These are phyloP conservation scores for Alternaria metachromatica DNA, from an alignment of 2,329 filamentous ascomycete genomes.

Conservation along the genomic window DNA sequence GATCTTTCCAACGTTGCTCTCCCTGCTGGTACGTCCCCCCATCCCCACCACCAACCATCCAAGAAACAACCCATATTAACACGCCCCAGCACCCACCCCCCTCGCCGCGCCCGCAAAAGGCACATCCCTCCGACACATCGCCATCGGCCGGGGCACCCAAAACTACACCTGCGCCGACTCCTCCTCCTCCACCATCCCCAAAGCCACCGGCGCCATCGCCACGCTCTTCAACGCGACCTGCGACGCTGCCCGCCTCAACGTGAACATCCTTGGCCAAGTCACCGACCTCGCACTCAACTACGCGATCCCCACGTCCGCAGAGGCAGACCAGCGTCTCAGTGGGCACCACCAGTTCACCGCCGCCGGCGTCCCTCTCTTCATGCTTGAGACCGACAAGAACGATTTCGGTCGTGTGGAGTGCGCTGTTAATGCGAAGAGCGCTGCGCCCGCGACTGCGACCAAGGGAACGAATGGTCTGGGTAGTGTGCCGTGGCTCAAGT, in stretches of 20 bases:
- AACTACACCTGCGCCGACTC: constrained; percentile 83
- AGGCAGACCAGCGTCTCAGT: constrained; percentile 66
- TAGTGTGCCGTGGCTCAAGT: constrained; percentile 81
- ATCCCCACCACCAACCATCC: neutral
- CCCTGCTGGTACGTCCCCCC: constrained; percentile 38
- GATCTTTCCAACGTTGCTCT: constrained; percentile 40
- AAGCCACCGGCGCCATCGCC: constrained; percentile 75
- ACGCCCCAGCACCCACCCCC: constrained; percentile 57
- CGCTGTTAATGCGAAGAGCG: constrained; percentile 65
- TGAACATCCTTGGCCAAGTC: constrained; percentile 67
- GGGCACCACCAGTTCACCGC: constrained; percentile 84
- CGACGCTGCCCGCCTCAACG: constrained; percentile 66
- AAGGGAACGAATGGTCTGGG: constrained; percentile 64
- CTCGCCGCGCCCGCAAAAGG: constrained; percentile 68
- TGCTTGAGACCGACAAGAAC: constrained; percentile 66
- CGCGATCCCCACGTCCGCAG: constrained; percentile 55
- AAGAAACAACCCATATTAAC: constrained; percentile 22
- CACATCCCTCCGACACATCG: constrained; percentile 75
- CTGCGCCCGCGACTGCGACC: constrained; percentile 68
- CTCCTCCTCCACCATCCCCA: constrained; percentile 67
- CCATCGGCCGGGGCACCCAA: constrained; percentile 85
- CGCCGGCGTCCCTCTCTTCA: constrained; percentile 76
- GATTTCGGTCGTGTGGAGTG: constrained; percentile 67
- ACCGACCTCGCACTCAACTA: constrained; percentile 73
- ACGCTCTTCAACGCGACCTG: constrained; percentile 89